Evolutionary conservation across 106 monocot genomes (phyloP).

Genomic region (Acanthochlamys bracteata): DNA sequence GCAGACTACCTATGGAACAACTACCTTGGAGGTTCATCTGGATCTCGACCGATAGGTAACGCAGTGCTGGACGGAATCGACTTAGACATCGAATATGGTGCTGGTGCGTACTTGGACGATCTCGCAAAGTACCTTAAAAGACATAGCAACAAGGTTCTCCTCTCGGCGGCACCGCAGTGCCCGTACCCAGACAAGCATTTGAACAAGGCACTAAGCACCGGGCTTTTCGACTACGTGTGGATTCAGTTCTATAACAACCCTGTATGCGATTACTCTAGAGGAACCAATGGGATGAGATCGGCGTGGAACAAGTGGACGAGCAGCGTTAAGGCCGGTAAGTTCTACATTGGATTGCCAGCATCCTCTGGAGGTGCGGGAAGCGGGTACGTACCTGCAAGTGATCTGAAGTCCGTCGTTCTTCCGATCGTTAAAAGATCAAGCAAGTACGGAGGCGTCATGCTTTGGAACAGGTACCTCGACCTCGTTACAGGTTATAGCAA

Average conservation of each 20-base stretch:
- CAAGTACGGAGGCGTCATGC: constrained; percentile 59
- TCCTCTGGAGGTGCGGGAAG: constrained; percentile 33
- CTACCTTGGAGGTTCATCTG: constrained; percentile 36
- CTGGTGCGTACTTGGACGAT: constrained; percentile 21
- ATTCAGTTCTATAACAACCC: constrained; percentile 60
- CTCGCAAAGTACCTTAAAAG: constrained; percentile 17
- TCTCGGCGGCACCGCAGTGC: constrained; percentile 57
- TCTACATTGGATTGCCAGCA: constrained; percentile 47
- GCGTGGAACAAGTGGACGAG: constrained; percentile 41
- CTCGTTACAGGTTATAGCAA: constrained; percentile 26
- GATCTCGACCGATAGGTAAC: constrained; percentile 31
- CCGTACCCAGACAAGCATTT: constrained; percentile 35
- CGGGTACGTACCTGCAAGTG: constrained; percentile 34
- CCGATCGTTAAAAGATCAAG: constrained; percentile 16
- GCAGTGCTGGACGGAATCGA: constrained; percentile 54
- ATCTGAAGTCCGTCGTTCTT: constrained; percentile 26
- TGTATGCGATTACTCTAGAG: constrained; percentile 35
- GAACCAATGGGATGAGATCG: constrained; percentile 6
- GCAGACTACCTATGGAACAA: constrained; percentile 52
- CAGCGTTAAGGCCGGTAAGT: constrained; percentile 6
- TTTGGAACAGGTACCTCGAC: constrained; percentile 50
- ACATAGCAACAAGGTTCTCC: constrained; percentile 23
- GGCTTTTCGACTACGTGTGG: constrained; percentile 47
- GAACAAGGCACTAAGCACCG: constrained; percentile 25
- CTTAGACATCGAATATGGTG: constrained; percentile 43